Evolutionary conservation across 176 grass and related monocot genomes (phyloP).

Genomic region (Triticum turgidum): DNA sequence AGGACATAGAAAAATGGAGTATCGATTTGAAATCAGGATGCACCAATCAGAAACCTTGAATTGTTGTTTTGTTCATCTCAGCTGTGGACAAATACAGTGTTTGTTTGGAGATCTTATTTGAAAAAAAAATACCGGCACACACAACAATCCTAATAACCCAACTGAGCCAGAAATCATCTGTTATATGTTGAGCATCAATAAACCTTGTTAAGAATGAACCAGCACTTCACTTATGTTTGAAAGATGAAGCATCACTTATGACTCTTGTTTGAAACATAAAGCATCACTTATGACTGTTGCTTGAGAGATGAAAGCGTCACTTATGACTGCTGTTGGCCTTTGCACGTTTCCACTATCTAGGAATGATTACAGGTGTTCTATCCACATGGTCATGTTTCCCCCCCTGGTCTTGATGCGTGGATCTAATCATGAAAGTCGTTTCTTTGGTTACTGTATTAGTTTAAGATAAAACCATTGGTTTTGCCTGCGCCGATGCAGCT

Average conservation of each 20-base stretch:
- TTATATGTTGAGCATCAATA: background rate
- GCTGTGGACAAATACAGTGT: background rate
- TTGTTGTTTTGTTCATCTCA: background rate
- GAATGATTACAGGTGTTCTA: slow-evolving; percentile 55
- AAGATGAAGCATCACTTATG: background rate
- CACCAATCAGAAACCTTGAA: background rate
- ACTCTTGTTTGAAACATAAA: too few species aligned
- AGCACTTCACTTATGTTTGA: background rate
- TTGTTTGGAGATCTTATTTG: background rate
- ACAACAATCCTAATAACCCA: background rate
- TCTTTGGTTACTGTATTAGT: slow-evolving; percentile 34
- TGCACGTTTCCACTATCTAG: slow-evolving; percentile 19
- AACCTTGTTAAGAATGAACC: background rate
- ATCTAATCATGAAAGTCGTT: slow-evolving; percentile 50
- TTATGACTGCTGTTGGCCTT: slow-evolving; percentile 9
- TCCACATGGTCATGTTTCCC: slow-evolving; percentile 37
- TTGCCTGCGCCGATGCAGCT: slow-evolving; percentile 30
- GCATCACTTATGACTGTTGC: background rate
- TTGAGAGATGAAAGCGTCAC: slow-evolving; percentile 11
- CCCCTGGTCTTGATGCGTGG: slow-evolving; percentile 25
- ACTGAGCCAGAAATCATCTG: background rate
- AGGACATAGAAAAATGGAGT: background rate
- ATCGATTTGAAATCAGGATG: background rate
- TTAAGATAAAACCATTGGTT: background rate
- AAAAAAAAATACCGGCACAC: background rate